These are phyloP conservation scores for Fraxinus pennsylvanica DNA, from an alignment of 257 asterid species.

Conservation along the genomic window DNA sequence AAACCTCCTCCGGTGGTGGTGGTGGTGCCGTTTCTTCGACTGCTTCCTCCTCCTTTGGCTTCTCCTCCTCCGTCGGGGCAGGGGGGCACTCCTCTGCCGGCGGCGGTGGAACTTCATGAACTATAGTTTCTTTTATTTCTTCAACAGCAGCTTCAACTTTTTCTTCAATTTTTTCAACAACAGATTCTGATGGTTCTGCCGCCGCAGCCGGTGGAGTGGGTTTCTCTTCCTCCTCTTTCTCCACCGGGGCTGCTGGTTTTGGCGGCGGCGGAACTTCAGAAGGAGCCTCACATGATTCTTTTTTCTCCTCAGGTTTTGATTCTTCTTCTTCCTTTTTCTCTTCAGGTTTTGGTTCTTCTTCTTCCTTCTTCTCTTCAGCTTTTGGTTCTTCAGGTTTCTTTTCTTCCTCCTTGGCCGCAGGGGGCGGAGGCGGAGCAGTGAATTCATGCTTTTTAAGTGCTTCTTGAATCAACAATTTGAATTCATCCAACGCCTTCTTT, in stretches of 20 bases:
- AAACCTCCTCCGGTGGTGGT: slow-evolving; percentile 45
- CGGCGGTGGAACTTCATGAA: slow-evolving; percentile 33
- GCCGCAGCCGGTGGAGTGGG: slow-evolving; percentile 22
- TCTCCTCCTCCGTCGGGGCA: slow-evolving; percentile 24
- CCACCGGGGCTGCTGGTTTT: slow-evolving; percentile 14
- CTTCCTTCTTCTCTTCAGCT: slow-evolving; percentile 25
- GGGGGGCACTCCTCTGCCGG: slow-evolving; percentile 13
- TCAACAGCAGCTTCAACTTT: slow-evolving; percentile 51
- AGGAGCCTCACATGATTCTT: slow-evolving; percentile 33
- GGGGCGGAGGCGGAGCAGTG: slow-evolving; percentile 46
- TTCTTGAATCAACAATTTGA: slow-evolving; percentile 38
- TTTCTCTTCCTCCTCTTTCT: slow-evolving; percentile 30
- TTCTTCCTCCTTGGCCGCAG: slow-evolving; percentile 37
- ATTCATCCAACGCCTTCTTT: slow-evolving; percentile 49
- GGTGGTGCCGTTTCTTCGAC: slow-evolving; percentile 12
- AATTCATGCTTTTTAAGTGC: slow-evolving; percentile 48
- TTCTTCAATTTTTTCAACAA: slow-evolving; percentile 36
- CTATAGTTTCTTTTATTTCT: slow-evolving; percentile 64
- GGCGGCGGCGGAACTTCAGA: slow-evolving; percentile 39
- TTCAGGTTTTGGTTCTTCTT: slow-evolving; percentile 37
- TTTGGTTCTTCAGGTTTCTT: slow-evolving; percentile 23
- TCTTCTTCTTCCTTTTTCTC: slow-evolving; percentile 28
- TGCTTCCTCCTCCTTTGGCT: slow-evolving; percentile 21
- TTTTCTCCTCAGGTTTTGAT: slow-evolving; percentile 28
- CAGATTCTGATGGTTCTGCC: slow-evolving; percentile 29